Percentiles rank a stretch among this genome's conserved stretches.
phyloP scores from a whole-genome alignment of 1,139 yeast species.

The Suhomyces coccinellae region DNA sequence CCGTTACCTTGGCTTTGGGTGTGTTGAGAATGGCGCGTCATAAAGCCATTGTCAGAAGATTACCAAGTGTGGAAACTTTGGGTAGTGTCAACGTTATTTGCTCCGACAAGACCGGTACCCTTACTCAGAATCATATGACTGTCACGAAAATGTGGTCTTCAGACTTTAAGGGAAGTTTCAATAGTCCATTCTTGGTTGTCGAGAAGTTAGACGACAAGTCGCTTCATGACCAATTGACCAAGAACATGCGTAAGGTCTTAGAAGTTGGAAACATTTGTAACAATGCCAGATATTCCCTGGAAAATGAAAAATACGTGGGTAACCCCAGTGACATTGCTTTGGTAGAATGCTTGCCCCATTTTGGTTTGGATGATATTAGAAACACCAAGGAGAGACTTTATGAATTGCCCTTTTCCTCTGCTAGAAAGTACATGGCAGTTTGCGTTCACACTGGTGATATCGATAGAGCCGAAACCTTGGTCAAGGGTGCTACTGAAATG shows the following conservation, averaged over 20 bases:
- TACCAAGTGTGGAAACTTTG: constrained; percentile 93
- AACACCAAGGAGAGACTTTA: constrained; percentile 54
- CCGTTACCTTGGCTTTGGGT: constrained; percentile 93
- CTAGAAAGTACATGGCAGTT: constrained; percentile 88
- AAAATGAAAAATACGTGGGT: constrained; percentile 73
- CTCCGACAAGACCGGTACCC: constrained; percentile 92
- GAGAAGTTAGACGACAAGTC: constrained; percentile 43
- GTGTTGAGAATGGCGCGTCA: constrained; percentile 93
- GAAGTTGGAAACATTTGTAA: constrained; percentile 80
- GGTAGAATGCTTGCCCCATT: constrained; percentile 68
- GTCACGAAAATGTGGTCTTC: constrained; percentile 83
- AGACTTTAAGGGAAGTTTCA: constrained; percentile 60
- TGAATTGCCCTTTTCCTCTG: constrained; percentile 84
- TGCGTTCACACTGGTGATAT: constrained; percentile 61
- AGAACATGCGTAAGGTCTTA: constrained; percentile 55
- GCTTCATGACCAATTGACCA: constrained; percentile 47
- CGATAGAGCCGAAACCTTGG: constrained; percentile 57
- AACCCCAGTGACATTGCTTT: constrained; percentile 94
- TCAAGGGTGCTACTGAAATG: constrained; percentile 87
- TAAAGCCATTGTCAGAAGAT: constrained; percentile 86
- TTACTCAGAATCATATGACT: constrained; percentile 93
- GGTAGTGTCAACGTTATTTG: constrained; percentile 96
- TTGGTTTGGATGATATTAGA: constrained; percentile 72
- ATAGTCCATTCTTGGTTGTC: constrained; percentile 48
- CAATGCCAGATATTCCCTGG: constrained; percentile 70